Evolutionary conservation across 306 rosid genomes (phyloP).

Genomic region (Argentina anserina): DNA sequence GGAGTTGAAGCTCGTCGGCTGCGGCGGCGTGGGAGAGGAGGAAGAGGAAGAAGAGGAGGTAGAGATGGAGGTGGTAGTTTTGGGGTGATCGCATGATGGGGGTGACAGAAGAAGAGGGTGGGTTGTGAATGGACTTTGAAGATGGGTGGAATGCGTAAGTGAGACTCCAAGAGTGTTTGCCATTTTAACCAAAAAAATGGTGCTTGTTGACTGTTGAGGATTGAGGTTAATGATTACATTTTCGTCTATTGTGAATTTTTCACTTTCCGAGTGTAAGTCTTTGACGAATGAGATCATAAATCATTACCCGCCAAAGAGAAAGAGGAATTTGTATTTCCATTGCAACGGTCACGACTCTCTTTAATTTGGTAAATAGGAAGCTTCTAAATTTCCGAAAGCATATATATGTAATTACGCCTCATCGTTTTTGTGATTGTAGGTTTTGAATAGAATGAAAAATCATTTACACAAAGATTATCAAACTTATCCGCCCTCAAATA

Average conservation of each 20-base stretch:
- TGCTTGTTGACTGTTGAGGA: background rate
- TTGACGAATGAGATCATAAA: background rate
- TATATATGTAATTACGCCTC: no score
- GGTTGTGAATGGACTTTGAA: background rate
- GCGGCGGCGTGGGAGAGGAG: constrained; percentile 39
- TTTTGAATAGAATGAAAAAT: no score
- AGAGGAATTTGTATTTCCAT: background rate
- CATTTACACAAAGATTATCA: no score
- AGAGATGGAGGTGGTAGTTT: background rate
- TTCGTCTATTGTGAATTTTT: background rate
- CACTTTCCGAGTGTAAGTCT: background rate
- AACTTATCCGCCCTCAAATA: no score
- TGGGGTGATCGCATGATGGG: background rate
- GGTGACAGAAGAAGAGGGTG: background rate
- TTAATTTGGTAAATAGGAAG: background rate
- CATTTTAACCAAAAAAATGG: background rate
- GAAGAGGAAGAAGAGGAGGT: constrained; percentile 30
- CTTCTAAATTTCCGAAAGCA: no score
- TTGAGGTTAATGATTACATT: background rate
- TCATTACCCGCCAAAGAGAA: background rate
- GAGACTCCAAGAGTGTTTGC: background rate
- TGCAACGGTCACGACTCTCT: background rate
- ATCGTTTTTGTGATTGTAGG: no score
- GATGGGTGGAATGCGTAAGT: background rate
- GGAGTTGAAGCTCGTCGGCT: constrained; percentile 48